These are phyloP conservation scores for Rhizomucor pusillus DNA, from an alignment of 371 early-diverging fungal species.

Conservation along the genomic window DNA sequence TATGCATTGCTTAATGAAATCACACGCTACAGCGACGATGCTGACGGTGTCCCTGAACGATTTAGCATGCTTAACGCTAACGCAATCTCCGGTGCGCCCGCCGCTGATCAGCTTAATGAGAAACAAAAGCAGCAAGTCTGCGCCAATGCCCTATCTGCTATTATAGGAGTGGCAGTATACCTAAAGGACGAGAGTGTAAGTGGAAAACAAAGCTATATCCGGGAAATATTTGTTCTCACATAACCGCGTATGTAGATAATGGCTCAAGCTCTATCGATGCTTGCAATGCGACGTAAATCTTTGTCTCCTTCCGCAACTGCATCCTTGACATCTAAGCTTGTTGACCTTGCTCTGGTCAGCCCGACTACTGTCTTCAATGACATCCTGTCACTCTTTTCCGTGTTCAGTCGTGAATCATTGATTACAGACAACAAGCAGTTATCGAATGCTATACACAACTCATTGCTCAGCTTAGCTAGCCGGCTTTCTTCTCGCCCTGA, in stretches of 20 bases:
- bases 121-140: constrained; percentile 53
- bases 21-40: constrained; percentile 43
- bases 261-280: constrained; percentile 60
- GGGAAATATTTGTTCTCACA: background rate
- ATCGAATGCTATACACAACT: constrained; percentile 40
- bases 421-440: constrained; percentile 50
- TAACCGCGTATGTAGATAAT: constrained; percentile 42
- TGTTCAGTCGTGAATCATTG: constrained; percentile 46
- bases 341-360: constrained; percentile 62
- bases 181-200: constrained; percentile 60
- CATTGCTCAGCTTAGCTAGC: constrained; percentile 50
- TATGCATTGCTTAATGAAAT: constrained; percentile 55
- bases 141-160: constrained; percentile 56
- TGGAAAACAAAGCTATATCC: background rate
- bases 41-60: constrained; percentile 4
- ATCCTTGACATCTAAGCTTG: constrained; percentile 53
- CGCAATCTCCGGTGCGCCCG: constrained; percentile 30
- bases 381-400: constrained; percentile 49
- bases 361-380: constrained; percentile 50
- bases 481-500: constrained; percentile 52
- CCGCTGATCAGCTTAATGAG: constrained; percentile 30
- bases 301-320: constrained; percentile 47
- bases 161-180: constrained; percentile 64
- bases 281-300: constrained; percentile 54
- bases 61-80: constrained; percentile 17